phyloP scores from a whole-genome alignment of 805 yeast genomes.

The Saturnispora zaruensis region DNA sequence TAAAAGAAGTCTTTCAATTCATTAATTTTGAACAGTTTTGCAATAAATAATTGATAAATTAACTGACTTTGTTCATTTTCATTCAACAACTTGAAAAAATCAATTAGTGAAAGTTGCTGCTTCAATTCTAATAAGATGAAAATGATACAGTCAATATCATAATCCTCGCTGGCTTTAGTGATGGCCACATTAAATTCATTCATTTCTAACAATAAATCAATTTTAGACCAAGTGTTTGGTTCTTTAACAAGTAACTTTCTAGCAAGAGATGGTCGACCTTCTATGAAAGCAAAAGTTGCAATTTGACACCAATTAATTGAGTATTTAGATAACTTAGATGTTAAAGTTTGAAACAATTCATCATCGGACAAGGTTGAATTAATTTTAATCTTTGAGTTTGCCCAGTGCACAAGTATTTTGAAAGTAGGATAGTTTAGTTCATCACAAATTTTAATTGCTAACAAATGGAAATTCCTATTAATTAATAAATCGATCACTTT shows the following conservation, averaged over 20 bases:
- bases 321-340: conserved; percentile 32
- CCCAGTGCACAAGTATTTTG: conserved; percentile 69
- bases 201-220: conserved; percentile 57
- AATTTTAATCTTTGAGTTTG: conserved; percentile 54
- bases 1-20: conserved; percentile 47
- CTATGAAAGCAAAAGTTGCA: conserved; percentile 61
- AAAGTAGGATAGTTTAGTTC: conserved; percentile 40
- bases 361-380: conserved; percentile 50
- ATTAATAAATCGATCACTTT: conserved; percentile 49
- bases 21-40: conserved; percentile 14
- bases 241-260: conserved; percentile 62
- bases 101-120: conserved; percentile 49
- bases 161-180: conserved; percentile 52
- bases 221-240: conserved; percentile 50
- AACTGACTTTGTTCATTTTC: conserved; percentile 14
- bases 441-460: conserved; percentile 55
- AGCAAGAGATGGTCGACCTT: conserved; percentile 69
- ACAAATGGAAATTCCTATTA: conserved; percentile 47
- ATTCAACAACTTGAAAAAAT: conserved; percentile 59
- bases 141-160: conserved; percentile 51
- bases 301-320: conserved; percentile 48
- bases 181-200: conserved; percentile 58
- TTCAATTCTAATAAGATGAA: conserved; percentile 49
- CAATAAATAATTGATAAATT: not conserved
- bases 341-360: conserved; percentile 44